Base-by-base conservation (phyloP, 169 alveolate genomes). In the Theileria annulata region DNA sequence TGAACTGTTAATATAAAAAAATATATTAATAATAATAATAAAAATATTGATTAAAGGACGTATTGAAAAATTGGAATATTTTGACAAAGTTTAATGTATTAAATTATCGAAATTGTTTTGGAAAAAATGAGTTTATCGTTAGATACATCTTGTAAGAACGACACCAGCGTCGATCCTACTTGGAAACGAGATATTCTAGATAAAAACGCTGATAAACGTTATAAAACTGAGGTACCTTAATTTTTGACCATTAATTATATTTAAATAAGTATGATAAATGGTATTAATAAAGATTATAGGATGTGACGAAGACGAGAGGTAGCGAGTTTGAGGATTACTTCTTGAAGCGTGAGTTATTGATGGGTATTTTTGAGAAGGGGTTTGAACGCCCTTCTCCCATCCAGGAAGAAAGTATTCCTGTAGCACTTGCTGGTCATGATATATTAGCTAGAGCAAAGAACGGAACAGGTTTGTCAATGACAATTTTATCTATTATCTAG, bases 361-460 rank as follows among this genome's bases (percentile, higher is more conserved):
- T 94, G 98, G 99, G 99, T 8, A 96, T 98, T 25, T 97, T 95
- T 79, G 99, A 98, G 85, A 95, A 96, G 88, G 99, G 99, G 23
- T 97, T 92, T 80, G 99, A 98, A 81, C 93, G 94, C 77, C 99
- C 99, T 17, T 96, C 99, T 28, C 99, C 99, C 17, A 96, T 98
- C 64, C 98, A 98, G 91, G 99, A 98, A 80, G 99, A 97, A 86
- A 92, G 98, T 60, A 96, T 98, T 28, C 99, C 99, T 9, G 96
- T 96, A 21, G 99, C 99, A 17, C 90, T 98, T 63, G 96, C 98
- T 30, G 98, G 98, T 82, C 96, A 95, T 66, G 95, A 95, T 86
- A 95, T 98, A 71, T 93, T 98, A 25, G 99, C 99, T 17, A 96
- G 99, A 71, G 99, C 99, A 13, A 98, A 98, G 86, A 98, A 98